Conservation (phyloP, 352 stramenopile genomes). For the Globisporangium ultimum region DNA sequence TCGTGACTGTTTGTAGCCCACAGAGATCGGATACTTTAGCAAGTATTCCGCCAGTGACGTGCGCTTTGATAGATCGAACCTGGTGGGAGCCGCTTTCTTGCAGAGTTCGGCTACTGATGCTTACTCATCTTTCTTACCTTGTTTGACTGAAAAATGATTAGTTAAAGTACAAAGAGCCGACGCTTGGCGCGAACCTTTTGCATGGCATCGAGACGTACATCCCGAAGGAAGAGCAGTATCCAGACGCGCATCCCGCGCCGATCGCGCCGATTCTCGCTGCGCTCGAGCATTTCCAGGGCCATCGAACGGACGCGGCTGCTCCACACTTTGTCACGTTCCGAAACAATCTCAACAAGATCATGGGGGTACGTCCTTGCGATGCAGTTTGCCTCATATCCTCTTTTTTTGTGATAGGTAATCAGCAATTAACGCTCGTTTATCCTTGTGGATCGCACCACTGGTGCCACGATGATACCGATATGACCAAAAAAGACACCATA, state of each 20-base stretch:
- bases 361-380: conserved; percentile 37
- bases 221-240: conserved; percentile 48
- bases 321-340: conserved; percentile 68
- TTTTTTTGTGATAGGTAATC: neutral
- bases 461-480: too few relatives aligned
- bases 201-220: conserved; percentile 51
- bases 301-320: conserved; percentile 8
- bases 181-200: conserved; percentile 50
- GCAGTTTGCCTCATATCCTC: neutral
- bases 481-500: conserved; percentile 47
- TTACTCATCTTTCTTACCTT: neutral
- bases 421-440: neutral
- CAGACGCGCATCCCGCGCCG: conserved; percentile 37
- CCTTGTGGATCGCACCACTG: neutral
- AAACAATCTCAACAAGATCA: conserved; percentile 86
- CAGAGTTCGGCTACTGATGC: neutral
- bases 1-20: conserved; percentile 28
- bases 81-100: conserved; percentile 29
- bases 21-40: conserved; percentile 67
- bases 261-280: conserved; percentile 45
- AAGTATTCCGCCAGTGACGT: conserved; percentile 41
- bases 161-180: conserved; percentile 29
- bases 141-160: conserved; percentile 4
- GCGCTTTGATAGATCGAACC: conserved; percentile 55
- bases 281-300: conserved; percentile 39